These are phyloP conservation scores for Leccinum arenicola DNA, from an alignment of 768 basidiomycete genomes.

Conservation along the genomic window DNA sequence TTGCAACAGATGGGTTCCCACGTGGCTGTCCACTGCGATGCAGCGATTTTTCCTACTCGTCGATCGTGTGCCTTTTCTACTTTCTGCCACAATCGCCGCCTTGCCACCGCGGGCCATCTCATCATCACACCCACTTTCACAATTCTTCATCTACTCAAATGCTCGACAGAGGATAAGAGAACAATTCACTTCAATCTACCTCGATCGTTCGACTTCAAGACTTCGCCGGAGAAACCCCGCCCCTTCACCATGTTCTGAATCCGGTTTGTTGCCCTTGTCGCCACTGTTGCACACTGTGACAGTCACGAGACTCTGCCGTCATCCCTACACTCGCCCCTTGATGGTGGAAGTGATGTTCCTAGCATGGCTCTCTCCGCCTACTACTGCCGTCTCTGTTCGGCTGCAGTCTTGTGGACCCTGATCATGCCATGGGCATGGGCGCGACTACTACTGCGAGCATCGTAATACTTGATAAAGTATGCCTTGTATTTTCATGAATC, in stretches of 20 bases:
- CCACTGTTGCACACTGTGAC: neutral
- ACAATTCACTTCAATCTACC: neutral
- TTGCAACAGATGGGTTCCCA: neutral
- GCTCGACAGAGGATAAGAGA: neutral
- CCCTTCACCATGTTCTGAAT: neutral
- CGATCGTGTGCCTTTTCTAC: neutral
- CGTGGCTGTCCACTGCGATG: neutral
- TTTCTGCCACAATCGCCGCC: neutral
- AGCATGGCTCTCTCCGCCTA: neutral
- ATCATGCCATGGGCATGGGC: neutral
- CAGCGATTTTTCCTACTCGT: neutral
- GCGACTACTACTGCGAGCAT: neutral
- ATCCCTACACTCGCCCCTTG: neutral
- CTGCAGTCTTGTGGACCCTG: neutral
- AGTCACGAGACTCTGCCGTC: neutral
- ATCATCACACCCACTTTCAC: neutral
- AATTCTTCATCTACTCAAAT: neutral
- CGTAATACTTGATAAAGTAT: neutral
- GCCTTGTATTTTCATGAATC: neutral
- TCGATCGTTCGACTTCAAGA: neutral
- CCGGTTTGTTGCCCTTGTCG: neutral
- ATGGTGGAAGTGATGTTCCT: neutral
- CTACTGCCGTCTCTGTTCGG: neutral
- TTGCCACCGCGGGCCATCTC: neutral
- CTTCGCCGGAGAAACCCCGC: neutral